These are phyloP conservation scores for Trametes polyzona DNA, from an alignment of 1,284 basidiomycete species.

Conservation along the genomic window DNA sequence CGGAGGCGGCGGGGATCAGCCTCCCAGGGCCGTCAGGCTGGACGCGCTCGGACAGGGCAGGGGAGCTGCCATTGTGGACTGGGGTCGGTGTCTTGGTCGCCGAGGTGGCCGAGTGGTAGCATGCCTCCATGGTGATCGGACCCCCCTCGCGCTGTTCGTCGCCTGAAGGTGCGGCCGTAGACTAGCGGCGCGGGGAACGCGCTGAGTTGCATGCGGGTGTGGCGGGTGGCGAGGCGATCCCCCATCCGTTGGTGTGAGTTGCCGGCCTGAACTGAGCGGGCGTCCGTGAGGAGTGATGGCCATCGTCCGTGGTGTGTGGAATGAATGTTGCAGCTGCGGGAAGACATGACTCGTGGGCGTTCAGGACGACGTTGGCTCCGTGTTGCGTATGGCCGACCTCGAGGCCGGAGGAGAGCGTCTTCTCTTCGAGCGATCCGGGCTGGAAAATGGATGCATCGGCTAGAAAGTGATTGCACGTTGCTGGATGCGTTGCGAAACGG, in stretches of 20 bases:
- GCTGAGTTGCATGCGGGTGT: neutral
- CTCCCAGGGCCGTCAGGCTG: conserved; percentile 1
- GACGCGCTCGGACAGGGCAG: neutral
- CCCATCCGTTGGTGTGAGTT: neutral
- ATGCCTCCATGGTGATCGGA: neutral
- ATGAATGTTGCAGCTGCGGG: too few species aligned
- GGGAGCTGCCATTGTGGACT: neutral
- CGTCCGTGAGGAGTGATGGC: neutral
- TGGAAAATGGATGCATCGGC: too few species aligned
- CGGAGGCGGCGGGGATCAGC: neutral
- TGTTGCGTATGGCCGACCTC: too few species aligned
- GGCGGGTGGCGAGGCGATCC: neutral
- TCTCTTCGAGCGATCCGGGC: too few species aligned
- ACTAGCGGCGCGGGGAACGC: neutral
- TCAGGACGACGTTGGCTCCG: too few species aligned
- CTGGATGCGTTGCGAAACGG: too few species aligned
- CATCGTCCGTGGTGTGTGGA: too few species aligned
- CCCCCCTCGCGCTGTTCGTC: neutral
- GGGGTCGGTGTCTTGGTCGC: neutral
- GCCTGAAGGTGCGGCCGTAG: neutral
- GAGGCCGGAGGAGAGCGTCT: too few species aligned
- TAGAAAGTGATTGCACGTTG: too few species aligned
- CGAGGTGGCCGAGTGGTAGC: neutral
- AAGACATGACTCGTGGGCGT: too few species aligned
- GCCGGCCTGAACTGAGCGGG: neutral